Base-by-base conservation (phyloP, 2,329 filamentous ascomycete genomes). In the Onygena corvina region DNA sequence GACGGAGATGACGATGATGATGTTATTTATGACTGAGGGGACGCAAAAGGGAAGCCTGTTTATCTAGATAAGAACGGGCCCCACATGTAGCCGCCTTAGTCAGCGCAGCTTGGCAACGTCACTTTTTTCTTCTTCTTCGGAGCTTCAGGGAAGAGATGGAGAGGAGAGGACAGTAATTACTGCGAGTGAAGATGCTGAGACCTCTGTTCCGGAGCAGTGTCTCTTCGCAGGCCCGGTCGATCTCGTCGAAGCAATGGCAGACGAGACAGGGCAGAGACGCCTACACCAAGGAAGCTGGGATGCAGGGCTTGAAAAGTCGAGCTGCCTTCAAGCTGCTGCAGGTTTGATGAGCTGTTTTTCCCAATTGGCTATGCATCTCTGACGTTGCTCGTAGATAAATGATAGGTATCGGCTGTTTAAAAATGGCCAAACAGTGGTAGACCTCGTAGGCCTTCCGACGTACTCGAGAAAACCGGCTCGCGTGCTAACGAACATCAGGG, bases 261-360 rank as follows among this genome's bases (percentile, higher is more conserved):
- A 75, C 76, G 47, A 82, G 92, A 16, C 89, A 95, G 61, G 71
- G 71, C 33, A 75, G 68, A 34, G 92, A 98, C 68, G 68, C 67
- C 14, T 94, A 80, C 63, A 77, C 83, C 0, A 78, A 77, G 50
- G 79, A 84, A 58, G 89, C 92, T 40, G 84, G 80, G 60, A 80
- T 93, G 1, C 76, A 84, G 56, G 83, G 83, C 0, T 70, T 95
- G 51, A 95, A 90, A 67, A 93, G 87, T 59, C 80, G 92, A 54
- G 92, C 92, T 21, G 92, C 89, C 0, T 95, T 92, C 66, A 98
- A 98, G 67, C 72, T 98, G 7, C 68, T 95, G 14, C 85, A 95
- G 73, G 87, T 87, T 62, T 27, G 60, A 58, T 18, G 47, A 4
- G 25, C 38, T 33, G 35, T 35, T 20, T 16, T 30, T 48, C 36